Evolutionary conservation across 192 early-diverging fungal species (phyloP).

Genomic region (Coemansia furcata): DNA sequence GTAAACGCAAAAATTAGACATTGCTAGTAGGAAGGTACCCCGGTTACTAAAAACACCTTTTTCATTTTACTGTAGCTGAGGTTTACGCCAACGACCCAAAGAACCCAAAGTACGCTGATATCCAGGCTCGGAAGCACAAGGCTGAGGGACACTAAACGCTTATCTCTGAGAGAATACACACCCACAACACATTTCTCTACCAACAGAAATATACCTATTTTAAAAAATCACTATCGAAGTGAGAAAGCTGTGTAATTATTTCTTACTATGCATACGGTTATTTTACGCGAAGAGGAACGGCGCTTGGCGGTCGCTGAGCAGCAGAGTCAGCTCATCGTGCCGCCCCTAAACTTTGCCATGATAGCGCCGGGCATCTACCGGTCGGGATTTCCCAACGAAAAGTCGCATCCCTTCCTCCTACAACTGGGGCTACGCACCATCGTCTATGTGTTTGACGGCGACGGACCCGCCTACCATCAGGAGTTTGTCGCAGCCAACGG

Average conservation of each 20-base stretch:
- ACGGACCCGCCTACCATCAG: slow-evolving; percentile 61
- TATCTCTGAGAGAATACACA: slow-evolving; percentile 4
- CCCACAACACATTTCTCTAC: neutral
- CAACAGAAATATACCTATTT: neutral
- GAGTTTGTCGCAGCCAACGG: slow-evolving; percentile 70
- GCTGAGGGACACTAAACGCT: slow-evolving; percentile 38
- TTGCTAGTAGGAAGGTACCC: neutral
- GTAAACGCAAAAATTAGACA: neutral
- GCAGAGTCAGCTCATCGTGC: slow-evolving; percentile 65
- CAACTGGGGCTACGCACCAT: slow-evolving; percentile 83
- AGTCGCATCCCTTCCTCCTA: slow-evolving; percentile 87
- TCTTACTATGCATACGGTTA: slow-evolving; percentile 6
- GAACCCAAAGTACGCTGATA: slow-evolving; percentile 53
- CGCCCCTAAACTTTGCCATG: slow-evolving; percentile 94
- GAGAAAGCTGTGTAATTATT: neutral
- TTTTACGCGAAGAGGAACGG: slow-evolving; percentile 23
- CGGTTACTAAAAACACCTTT: neutral
- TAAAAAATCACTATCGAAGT: too few relatives aligned
- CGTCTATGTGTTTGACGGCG: slow-evolving; percentile 79
- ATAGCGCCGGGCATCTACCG: slow-evolving; percentile 91
- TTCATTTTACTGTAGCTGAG: slow-evolving; percentile 21
- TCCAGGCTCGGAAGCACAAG: slow-evolving; percentile 54
- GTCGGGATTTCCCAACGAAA: slow-evolving; percentile 88
- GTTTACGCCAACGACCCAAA: slow-evolving; percentile 43
- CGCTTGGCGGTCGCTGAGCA: slow-evolving; percentile 29